Conservation (phyloP, 441 rosid species). For the Mallotus japonicus region DNA sequence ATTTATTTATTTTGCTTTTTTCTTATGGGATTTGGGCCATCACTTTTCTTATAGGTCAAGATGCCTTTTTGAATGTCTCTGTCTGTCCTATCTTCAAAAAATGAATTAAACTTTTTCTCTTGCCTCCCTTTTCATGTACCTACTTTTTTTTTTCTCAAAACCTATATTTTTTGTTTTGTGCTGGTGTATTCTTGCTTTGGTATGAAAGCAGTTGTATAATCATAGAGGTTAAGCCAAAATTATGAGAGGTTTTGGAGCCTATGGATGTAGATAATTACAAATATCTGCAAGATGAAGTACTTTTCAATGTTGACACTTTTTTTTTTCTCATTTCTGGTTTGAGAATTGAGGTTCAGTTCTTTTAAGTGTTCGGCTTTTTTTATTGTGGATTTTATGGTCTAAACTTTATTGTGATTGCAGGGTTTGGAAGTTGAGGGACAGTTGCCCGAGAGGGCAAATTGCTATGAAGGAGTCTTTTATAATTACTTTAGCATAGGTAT, state of each 20-base stretch:
- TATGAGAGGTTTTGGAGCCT: not conserved
- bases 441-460: conserved; percentile 50
- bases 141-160: not conserved
- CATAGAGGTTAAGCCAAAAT: not conserved
- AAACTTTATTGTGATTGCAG: conserved; percentile 37
- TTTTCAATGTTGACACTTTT: not conserved
- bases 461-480: conserved; percentile 85
- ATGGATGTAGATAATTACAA: not conserved
- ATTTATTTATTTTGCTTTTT: not conserved
- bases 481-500: conserved; percentile 91
- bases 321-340: not conserved
- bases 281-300: not conserved
- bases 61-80: not conserved
- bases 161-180: not conserved
- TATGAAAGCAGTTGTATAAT: not conserved
- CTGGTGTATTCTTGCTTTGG: not conserved
- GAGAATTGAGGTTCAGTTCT: not conserved
- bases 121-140: not conserved
- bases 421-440: conserved; percentile 60
- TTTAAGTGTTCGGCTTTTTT: not conserved
- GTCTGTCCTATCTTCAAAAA: not conserved
- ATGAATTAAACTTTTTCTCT: not conserved
- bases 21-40: not conserved
- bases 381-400: conserved; percentile 18
- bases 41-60: not conserved